phyloP scores from a whole-genome alignment of 148 eudicot genomes.

The Fagopyrum tataricum region DNA sequence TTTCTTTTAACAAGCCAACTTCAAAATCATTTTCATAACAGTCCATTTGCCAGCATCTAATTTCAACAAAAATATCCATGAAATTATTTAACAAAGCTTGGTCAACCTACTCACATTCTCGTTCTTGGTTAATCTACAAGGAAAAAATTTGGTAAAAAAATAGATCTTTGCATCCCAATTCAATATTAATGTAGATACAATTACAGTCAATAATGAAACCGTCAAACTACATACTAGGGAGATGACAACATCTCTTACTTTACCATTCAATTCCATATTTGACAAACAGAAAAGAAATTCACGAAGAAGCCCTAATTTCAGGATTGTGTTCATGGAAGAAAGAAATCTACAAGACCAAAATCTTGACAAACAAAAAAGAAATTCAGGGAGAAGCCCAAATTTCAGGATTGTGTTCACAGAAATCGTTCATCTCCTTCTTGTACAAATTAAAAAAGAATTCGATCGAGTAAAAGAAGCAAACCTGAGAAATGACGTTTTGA shows the following conservation, averaged over 20 bases:
- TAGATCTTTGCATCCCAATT: background rate
- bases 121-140: slow-evolving; percentile 19
- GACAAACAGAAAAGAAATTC: no score
- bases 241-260: slow-evolving; percentile 13
- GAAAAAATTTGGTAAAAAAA: background rate
- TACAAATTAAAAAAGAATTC: no score
- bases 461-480: no score
- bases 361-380: no score
- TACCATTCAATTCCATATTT: slow-evolving; percentile 5
- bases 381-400: no score
- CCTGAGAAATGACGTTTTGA: no score
- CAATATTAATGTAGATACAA: background rate
- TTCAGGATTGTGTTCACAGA: no score
- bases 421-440: no score
- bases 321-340: no score
- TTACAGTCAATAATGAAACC: background rate
- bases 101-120: slow-evolving; percentile 23
- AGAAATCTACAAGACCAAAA: no score
- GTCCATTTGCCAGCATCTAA: slow-evolving; percentile 13
- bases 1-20: slow-evolving; percentile 18
- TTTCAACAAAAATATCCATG: slow-evolving; percentile 20
- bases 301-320: no score
- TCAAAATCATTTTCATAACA: slow-evolving; percentile 24
- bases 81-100: slow-evolving; percentile 20
- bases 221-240: background rate